A percentile compares a stretch with the other conserved stretches of the same genome.
phyloP scores from a whole-genome alignment of 805 yeast species.

The Saccharomycopsis lassenensis region DNA sequence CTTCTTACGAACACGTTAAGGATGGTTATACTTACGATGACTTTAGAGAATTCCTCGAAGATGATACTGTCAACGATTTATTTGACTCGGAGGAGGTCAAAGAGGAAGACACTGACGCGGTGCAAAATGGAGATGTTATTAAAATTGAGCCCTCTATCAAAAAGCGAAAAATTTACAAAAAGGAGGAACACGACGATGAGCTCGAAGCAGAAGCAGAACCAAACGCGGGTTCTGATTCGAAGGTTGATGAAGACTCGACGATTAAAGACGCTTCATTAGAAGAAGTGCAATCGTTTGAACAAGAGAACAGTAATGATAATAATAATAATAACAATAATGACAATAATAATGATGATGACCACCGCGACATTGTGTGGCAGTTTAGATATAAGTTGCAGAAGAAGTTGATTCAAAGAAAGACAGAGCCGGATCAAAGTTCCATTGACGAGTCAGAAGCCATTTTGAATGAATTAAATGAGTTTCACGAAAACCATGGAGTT shows the following conservation, averaged over 20 bases:
- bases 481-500: constrained; percentile 1
- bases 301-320: too few relatives aligned
- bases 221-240: too few relatives aligned
- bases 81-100: constrained; percentile 4
- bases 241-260: too few relatives aligned
- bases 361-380: constrained; percentile 10
- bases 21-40: constrained; percentile 3
- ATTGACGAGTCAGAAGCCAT: background rate
- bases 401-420: constrained; percentile 14
- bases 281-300: too few relatives aligned
- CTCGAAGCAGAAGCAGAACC: too few relatives aligned
- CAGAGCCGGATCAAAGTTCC: constrained; percentile 6
- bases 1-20: constrained; percentile 3
- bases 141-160: too few relatives aligned
- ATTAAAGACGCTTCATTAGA: too few relatives aligned
- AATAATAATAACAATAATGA: too few relatives aligned
- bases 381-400: constrained; percentile 16
- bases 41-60: constrained; percentile 5
- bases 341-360: constrained; percentile 1
- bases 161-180: background rate
- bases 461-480: constrained; percentile 8
- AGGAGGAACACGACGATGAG: too few relatives aligned
- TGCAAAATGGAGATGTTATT: too few relatives aligned
- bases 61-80: constrained; percentile 1
- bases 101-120: constrained; percentile 2